Conservation (phyloP, 1,139 yeast species). For the Suhomyces anneliseae region DNA sequence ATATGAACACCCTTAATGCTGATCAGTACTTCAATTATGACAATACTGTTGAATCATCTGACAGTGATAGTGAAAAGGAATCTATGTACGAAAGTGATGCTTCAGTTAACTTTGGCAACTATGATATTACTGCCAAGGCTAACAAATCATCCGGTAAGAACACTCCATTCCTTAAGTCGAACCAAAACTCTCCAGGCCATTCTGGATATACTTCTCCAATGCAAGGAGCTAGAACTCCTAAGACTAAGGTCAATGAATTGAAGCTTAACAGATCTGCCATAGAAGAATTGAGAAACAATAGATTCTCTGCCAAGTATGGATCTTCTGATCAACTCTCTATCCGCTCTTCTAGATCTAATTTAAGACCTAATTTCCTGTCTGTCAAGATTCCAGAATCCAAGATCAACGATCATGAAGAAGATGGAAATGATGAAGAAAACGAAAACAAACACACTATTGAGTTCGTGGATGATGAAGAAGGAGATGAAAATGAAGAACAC, state of each 20-base stretch:
- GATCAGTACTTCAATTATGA: slow-evolving; percentile 28
- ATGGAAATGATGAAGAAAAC: slow-evolving; percentile 14
- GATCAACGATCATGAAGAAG: slow-evolving; percentile 58
- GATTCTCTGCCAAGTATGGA: slow-evolving; percentile 3
- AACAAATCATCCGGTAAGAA: background rate
- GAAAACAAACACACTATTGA: slow-evolving; percentile 29
- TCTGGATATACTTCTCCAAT: background rate
- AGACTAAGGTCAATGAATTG: slow-evolving; percentile 3
- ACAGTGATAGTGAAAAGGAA: slow-evolving; percentile 32
- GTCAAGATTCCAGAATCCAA: slow-evolving; percentile 75
- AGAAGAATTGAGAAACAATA: slow-evolving; percentile 1
- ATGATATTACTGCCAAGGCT: background rate
- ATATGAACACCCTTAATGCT: slow-evolving; percentile 58
- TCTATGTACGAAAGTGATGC: slow-evolving; percentile 16
- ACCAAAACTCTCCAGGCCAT: background rate
- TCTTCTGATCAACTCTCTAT: slow-evolving; percentile 27
- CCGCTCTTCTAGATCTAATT: slow-evolving; percentile 37
- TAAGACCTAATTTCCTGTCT: slow-evolving; percentile 73
- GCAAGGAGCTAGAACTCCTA: background rate
- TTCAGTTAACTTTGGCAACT: background rate
- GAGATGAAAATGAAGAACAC: slow-evolving; percentile 13
- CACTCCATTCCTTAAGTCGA: slow-evolving; percentile 1
- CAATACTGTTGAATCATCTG: slow-evolving; percentile 24
- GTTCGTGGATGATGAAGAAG: slow-evolving; percentile 26
- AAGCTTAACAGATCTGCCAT: slow-evolving; percentile 1